Base-by-base conservation (phyloP, 768 basidiomycete species). In the Amanita exitialis region DNA sequence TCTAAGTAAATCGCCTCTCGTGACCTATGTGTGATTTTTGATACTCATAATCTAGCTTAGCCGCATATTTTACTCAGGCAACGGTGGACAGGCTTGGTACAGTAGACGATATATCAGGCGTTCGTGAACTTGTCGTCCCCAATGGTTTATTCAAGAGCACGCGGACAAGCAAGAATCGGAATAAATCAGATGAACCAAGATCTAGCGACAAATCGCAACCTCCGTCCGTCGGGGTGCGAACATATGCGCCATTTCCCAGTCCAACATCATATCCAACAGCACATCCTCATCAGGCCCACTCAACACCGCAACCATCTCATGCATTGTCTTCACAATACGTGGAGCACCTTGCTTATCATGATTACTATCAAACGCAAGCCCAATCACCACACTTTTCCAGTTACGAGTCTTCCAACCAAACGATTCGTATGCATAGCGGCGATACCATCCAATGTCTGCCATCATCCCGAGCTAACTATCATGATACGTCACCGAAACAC, bases 61-160 rank as follows among this genome's bases (percentile, higher is more conserved):
- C 85, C 62, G 86, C 88, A 3, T 90, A 90, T 65, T 90, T 88
- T 62, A 86, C 88, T 25, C 85, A 87, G 56, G 69, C 74, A 3
- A 86, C 83, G 0, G 79, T 88, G 23, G 83, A 87, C 62, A 70
- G 79, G 38, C 71, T 90, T 34, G 74, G 77, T 41, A 83, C 81
- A 4, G 78, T 90, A 46, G 86, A 90, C 55, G 79, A 85, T 54
- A 70, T 86, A 59, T 72, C 72, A 10, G 65, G 65, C 20, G 71
- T 90, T 12, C 70, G 73, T 30, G 78, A 79, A 49, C 69, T 88
- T 44, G 63, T 68, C n/a, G 78, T 88, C 0, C 84, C 87, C 2
- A 74, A 80, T 0, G 82, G 79, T 10, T 64, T 79, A 46, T 88
- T 86, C 66, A 78, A 77, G 59, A 85, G 80, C 61, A 82, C 81